Evolutionary conservation across 768 basidiomycete genomes (phyloP), one percentile per base, ranked within the genome.

Genomic region (Boletus rubescentipes): DNA sequence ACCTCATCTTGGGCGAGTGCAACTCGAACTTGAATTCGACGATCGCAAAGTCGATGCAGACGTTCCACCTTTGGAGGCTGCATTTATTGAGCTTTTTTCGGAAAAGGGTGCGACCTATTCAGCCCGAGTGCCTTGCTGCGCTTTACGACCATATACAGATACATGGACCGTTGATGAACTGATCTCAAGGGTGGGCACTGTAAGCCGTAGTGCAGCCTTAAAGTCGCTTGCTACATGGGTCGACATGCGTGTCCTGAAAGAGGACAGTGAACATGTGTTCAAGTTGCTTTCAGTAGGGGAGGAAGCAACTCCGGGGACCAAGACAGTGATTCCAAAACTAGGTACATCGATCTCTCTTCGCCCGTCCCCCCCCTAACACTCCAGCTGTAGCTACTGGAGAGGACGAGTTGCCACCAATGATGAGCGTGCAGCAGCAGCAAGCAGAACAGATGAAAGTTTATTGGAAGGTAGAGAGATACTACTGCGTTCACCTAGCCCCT

Each of bases 51-150:
- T 97, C 32, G 81, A 83, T 20, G 82, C 82, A 4, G 86, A 92
- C 39, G 92, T 91, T 4, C 84, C 86, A 2, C 92, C 94, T 0
- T 70, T 98, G 18, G 95, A 98, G 66, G 97, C 96, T 9, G 89
- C 92, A 1, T 83, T 96, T 54, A 85, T 95, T 45, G 93, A 95
- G 61, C 75, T 92, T 4, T 97, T 98, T 66, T 85, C 84, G 0
- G 76, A 85, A 53, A 82, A 85, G 68, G 75, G 92, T 86, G 30
- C 21, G 49, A 40, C 68, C 61, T 32, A 30, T 9, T 30, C 6
- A 10, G 8, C 5, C 20, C 55, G 14, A 21, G 34, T n/a, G 32
- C 10, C 4, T 38, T 37, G 6, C 31, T 46, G 8, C 20, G n/a
- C 35, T 55, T 30, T 8, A 23, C 23, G 16, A 18, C 9, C 9